phyloP scores from a whole-genome alignment of 2,329 filamentous ascomycete species.

The Phoma sp. region DNA sequence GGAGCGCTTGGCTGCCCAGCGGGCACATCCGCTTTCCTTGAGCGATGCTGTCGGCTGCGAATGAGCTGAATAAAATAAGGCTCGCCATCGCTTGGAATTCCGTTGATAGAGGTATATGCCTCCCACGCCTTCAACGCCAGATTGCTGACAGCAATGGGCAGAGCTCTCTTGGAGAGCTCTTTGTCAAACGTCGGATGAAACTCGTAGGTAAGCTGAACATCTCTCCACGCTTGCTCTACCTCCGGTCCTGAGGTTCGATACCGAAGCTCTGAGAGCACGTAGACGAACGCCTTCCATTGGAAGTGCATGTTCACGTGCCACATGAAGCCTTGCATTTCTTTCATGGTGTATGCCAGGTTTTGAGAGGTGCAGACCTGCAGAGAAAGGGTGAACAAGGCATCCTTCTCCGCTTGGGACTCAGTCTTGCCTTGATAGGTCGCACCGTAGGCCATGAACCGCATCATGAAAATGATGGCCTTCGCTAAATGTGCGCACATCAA shows the following conservation, averaged over 20 bases:
- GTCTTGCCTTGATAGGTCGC: slow-evolving; percentile 48
- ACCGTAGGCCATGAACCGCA: slow-evolving; percentile 56
- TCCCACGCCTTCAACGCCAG: slow-evolving; percentile 57
- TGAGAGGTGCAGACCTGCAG: slow-evolving; percentile 53
- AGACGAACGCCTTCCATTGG: slow-evolving; percentile 62
- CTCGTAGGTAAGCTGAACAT: slow-evolving; percentile 54
- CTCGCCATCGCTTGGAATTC: slow-evolving; percentile 18
- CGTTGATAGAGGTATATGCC: slow-evolving; percentile 27
- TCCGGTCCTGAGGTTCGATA: slow-evolving; percentile 32
- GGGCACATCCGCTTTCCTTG: not conserved
- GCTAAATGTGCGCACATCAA: slow-evolving; percentile 56
- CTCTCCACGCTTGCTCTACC: slow-evolving; percentile 53
- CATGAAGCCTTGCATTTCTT: slow-evolving; percentile 50
- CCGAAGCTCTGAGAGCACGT: slow-evolving; percentile 51
- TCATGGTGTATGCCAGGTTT: slow-evolving; percentile 51
- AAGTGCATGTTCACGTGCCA: slow-evolving; percentile 60
- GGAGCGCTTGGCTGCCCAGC: not conserved
- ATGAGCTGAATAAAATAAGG: slow-evolving; percentile 35
- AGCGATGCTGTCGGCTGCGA: slow-evolving; percentile 12
- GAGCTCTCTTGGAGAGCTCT: slow-evolving; percentile 44
- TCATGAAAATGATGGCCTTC: slow-evolving; percentile 52
- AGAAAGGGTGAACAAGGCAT: slow-evolving; percentile 51
- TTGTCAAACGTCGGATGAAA: slow-evolving; percentile 53
- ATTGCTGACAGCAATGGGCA: slow-evolving; percentile 54
- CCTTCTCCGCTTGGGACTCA: slow-evolving; percentile 45